Base-by-base conservation (phyloP, 2,329 filamentous ascomycete species). In the Nannizzia gypsea region DNA sequence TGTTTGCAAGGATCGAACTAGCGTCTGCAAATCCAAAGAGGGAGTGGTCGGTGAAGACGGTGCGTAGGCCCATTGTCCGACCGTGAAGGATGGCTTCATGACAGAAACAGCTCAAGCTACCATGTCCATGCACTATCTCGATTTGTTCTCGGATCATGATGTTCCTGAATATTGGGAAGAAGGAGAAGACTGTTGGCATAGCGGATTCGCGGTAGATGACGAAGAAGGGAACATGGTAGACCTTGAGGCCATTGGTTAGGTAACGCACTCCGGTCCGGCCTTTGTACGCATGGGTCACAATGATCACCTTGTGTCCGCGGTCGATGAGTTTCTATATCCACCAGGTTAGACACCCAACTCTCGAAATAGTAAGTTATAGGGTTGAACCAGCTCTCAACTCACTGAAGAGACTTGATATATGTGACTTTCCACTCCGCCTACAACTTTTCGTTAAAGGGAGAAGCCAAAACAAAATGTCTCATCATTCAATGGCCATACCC, bases 61-160 rank as follows among this genome's bases (percentile, higher is more conserved):
- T 96, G 57, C 91, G 84, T 66, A 99, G 72, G 1, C 93, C 91
- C 95, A 99, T 99, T 2, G 93, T 97, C 60, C 93, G 80, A 9
- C 89, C 93, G 75, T 99, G 93, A 8, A 99, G 76, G 61, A 99
- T 95, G 8, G 89, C 93, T 74, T 99, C 93, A 69, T 95, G 89
- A 70, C 92, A 96, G 57, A 99, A 80, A 70, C 86, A 95, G 73
- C 90, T 96, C 63, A 99, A 79, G 70, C 90, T 96, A 34, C 83
- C 92, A 77, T 99, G 93, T n/a, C 92, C 93, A 71, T 99, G 93
- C 0, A 99, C 91, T 67, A 99, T 99, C 72, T 97, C 88, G 66
- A 99, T 96, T 62, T 86, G 83, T 74, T 99, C 93, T 52, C 93
- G 85, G 63, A 99, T 88, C 63, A 96, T 83, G 67, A 99, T 97